Base-by-base conservation (phyloP, 495 filamentous ascomycete species). In the Penicillium maclennaniae region DNA sequence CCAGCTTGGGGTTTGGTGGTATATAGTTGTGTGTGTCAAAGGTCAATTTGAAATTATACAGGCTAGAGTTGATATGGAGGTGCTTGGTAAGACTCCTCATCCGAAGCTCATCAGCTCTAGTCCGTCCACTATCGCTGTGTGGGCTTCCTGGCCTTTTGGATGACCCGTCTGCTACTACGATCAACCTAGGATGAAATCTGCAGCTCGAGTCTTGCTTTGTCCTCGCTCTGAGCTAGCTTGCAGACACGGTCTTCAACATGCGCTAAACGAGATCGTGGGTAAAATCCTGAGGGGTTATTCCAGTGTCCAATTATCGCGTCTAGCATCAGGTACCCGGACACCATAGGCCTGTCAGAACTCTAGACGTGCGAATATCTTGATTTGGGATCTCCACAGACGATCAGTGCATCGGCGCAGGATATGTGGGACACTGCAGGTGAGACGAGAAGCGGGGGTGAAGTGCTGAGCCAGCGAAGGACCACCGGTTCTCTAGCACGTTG, bases 351-450 rank as follows among this genome's bases (percentile, higher is more conserved):
- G 54, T 58, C 50, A 58, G 59, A 47, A 55, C 51, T 52, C 49
- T 45, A 48, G 23, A 27, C 25, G 19, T 31, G 40, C 23, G 28
- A 53, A 54, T 34, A 34, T 57, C 54, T 65, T 55, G 56, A 55
- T 60, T 44, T 41, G 45, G 41, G 8, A 43, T 31, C 17, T 38
- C 45, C 31, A 38, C 49, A 45, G 51, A 41, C 44, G 6, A 19
- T 37, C 54, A 45, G 27, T 31, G 27, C 27, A 58, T 52, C 45
- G 47, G 39, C 1, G 36, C 51, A 26, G 40, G 20, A 19, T 12
- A 6, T n/a, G 41, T 47, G 36, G 40, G 23, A 39, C 44, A 43
- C 19, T 40, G 47, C 39, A 28, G 39, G 54, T 45, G 40, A 48
- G 44, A 51, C 44, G 10, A 42, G 39, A 45, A 44, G 39, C 23